Base-by-base conservation (phyloP, 1,284 basidiomycete species). In the Cryptococcus sp. region DNA sequence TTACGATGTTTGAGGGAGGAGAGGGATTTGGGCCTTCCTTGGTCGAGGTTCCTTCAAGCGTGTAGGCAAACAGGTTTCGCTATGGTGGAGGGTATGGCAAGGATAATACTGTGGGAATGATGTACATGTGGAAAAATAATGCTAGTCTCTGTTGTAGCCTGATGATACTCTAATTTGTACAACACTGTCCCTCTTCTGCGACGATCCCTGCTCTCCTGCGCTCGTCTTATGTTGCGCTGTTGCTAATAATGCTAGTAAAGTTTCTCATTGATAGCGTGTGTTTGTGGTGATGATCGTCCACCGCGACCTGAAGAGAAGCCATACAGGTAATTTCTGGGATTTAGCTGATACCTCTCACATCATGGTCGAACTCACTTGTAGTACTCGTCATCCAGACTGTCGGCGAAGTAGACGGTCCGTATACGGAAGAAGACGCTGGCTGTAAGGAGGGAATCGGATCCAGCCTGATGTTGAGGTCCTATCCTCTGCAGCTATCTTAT, bases 341-440 rank as follows among this genome's bases (percentile, higher is more conserved):
- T 16, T 9, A 21, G 24, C 34, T 41, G 4, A 16, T 24, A 16
- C 19, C 11, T 31, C 1, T 18, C 19, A 19, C 5, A 40, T 23
- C 16, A 22, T 19, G n/a, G 23, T 39, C 16, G 2, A 11, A 2
- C 18, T 60, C 57, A 76, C 74, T 69, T 72, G 71, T 77, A 77
- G 51, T 76, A 76, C 36, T 70, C 71, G 55, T 91, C 86, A 67
- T 96, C 89, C 52, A 97, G 83, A 36, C 82, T 78, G 68, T 91
- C 87, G 57, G 87, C 83, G 77, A 97, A 98, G 78, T 92, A 97
- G 40, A 87, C 77, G 62, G 90, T 84, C 31, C 89, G 85, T 82
- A 97, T 90, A 74, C 92, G 89, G 86, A 98, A 98, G 77, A 97
- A 98, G 0, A 90, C 91, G 5, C 85, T 84, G 1, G 91, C 86